Evolutionary conservation across 2,329 filamentous ascomycete species (phyloP).

Genomic region (Bipolaris sorokiniana): DNA sequence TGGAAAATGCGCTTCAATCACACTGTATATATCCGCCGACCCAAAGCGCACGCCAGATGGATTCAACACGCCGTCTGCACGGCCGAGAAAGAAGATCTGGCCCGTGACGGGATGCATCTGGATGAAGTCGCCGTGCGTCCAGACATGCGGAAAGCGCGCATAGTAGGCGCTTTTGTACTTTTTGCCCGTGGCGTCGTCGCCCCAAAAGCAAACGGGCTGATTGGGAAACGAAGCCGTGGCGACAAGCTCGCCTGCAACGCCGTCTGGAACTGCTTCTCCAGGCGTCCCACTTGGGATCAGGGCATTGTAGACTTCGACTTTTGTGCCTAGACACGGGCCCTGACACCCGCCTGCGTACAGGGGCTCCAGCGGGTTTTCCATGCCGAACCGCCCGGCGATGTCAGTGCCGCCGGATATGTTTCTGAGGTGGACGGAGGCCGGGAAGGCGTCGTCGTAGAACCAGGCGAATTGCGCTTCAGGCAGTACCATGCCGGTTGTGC

Average conservation of each 20-base stretch:
- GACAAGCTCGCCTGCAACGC: slow-evolving; percentile 77
- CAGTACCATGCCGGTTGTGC: slow-evolving; percentile 81
- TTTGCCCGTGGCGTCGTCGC: slow-evolving; percentile 46
- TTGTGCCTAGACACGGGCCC: slow-evolving; percentile 59
- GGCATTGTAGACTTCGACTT: slow-evolving; percentile 66
- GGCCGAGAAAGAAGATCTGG: slow-evolving; percentile 69
- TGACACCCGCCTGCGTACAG: slow-evolving; percentile 66
- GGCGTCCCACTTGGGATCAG: slow-evolving; percentile 52
- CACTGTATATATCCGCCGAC: slow-evolving; percentile 78
- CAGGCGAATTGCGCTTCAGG: slow-evolving; percentile 79
- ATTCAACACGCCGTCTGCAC: slow-evolving; percentile 80
- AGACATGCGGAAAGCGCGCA: slow-evolving; percentile 63
- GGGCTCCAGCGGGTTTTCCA: slow-evolving; percentile 72
- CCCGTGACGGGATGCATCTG: slow-evolving; percentile 71
- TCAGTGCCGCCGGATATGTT: slow-evolving; percentile 83
- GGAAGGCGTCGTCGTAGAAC: slow-evolving; percentile 77
- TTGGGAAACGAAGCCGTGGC: slow-evolving; percentile 75
- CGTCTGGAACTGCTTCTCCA: slow-evolving; percentile 62
- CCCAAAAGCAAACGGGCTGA: slow-evolving; percentile 64
- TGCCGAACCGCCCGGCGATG: slow-evolving; percentile 68
- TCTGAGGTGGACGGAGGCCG: slow-evolving; percentile 66
- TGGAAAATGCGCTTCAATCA: slow-evolving; percentile 71
- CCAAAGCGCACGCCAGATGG: slow-evolving; percentile 81
- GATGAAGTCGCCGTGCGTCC: slow-evolving; percentile 85
- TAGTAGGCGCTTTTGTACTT: slow-evolving; percentile 57